Percentiles rank a stretch among this genome's conserved stretches.
Evolutionary conservation across 2,329 filamentous ascomycete species (phyloP).

Genomic region (Trichoderma simmonsii): DNA sequence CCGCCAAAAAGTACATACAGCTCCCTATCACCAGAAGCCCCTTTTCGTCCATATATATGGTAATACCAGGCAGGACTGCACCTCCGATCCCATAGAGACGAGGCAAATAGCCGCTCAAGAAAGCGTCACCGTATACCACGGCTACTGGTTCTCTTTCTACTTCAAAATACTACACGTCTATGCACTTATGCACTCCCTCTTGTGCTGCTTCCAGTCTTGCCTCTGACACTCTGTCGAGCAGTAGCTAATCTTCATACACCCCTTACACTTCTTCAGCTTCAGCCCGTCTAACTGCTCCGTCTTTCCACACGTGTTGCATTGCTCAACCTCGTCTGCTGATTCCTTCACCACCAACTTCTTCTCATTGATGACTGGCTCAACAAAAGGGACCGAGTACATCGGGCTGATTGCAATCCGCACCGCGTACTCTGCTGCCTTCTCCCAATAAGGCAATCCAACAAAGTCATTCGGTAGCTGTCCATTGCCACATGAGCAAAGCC

Average conservation of each 20-base stretch:
- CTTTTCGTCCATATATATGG: not conserved
- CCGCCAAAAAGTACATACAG: not conserved
- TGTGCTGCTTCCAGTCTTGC: slow-evolving; percentile 53
- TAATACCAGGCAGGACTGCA: not conserved
- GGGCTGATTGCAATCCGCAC: slow-evolving; percentile 59
- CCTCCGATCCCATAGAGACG: not conserved
- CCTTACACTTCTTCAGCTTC: slow-evolving; percentile 42
- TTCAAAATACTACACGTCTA: not conserved
- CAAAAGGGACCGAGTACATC: slow-evolving; percentile 43
- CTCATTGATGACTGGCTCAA: slow-evolving; percentile 39
- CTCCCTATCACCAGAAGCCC: not conserved
- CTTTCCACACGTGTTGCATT: slow-evolving; percentile 39
- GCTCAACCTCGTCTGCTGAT: not conserved
- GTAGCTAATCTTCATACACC: slow-evolving; percentile 46
- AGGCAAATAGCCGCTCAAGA: not conserved
- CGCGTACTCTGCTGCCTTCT: slow-evolving; percentile 39
- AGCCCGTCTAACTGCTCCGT: slow-evolving; percentile 28
- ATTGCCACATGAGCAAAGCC: slow-evolving; percentile 46
- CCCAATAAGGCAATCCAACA: slow-evolving; percentile 42
- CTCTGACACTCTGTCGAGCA: slow-evolving; percentile 53
- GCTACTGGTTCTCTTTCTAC: not conserved
- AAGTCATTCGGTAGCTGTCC: slow-evolving; percentile 42
- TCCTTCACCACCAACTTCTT: not conserved
- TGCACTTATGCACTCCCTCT: not conserved
- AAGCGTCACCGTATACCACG: not conserved